Evolutionary conservation across 139 green algal genomes (phyloP).

Genomic region (Tetraselmis chui): DNA sequence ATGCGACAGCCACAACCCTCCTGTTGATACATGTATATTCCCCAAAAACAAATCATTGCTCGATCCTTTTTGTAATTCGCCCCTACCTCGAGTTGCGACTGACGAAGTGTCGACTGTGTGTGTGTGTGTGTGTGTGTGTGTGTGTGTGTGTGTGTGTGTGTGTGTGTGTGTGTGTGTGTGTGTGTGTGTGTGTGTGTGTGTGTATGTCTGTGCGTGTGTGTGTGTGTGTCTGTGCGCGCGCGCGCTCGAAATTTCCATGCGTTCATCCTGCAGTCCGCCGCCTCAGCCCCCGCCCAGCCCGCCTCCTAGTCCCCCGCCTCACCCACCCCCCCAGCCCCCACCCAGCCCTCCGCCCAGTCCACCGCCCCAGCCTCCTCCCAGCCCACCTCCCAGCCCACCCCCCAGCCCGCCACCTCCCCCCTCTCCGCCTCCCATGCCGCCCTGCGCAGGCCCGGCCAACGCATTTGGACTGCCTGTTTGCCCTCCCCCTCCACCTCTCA

Average conservation of each 20-base stretch:
- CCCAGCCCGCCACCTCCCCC: background rate
- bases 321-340: background rate
- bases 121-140: no score
- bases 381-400: background rate
- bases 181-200: background rate
- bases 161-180: background rate
- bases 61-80: no score
- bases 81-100: no score
- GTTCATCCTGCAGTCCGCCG: background rate
- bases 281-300: no score
- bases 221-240: background rate
- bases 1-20: no score
- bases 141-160: background rate
- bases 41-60: no score
- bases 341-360: no score
- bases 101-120: no score
- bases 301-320: background rate
- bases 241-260: background rate
- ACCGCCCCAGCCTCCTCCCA: background rate
- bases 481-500: background rate
- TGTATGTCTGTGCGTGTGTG: background rate
- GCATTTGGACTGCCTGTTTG: background rate
- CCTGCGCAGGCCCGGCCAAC: background rate
- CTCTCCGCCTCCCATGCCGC: background rate
- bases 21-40: no score